A percentile compares a stretch with the other conserved stretches of the same genome.
phyloP scores from a whole-genome alignment of 208 protist genomes.

The Leishmania braziliensis region DNA sequence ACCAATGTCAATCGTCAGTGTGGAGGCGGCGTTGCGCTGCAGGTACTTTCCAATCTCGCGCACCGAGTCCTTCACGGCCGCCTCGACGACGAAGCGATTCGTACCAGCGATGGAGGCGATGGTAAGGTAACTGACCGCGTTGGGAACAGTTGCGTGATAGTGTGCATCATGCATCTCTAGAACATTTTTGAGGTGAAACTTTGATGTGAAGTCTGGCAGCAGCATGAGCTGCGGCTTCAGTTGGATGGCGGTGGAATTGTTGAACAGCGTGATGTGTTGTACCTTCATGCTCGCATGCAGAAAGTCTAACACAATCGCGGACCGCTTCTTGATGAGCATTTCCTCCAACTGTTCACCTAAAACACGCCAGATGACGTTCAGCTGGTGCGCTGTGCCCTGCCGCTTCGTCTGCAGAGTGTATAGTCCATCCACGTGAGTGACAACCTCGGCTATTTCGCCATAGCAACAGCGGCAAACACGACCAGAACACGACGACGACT shows the following conservation, averaged over 20 bases:
- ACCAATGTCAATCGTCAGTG: conserved; percentile 82
- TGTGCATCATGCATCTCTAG: conserved; percentile 76
- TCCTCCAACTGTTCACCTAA: conserved; percentile 68
- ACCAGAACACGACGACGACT: conserved; percentile 35
- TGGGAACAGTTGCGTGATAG: conserved; percentile 75
- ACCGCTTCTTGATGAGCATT: conserved; percentile 61
- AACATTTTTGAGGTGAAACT: conserved; percentile 80
- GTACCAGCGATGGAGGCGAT: conserved; percentile 50
- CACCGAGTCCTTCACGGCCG: conserved; percentile 74
- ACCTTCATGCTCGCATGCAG: conserved; percentile 84
- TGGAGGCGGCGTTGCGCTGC: conserved; percentile 51
- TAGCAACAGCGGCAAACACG: conserved; percentile 72
- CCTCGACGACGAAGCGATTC: conserved; percentile 73
- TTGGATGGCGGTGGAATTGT: conserved; percentile 42
- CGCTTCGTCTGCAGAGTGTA: conserved; percentile 70
- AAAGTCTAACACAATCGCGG: conserved; percentile 73
- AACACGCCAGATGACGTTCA: conserved; percentile 74
- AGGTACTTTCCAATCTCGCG: conserved; percentile 89
- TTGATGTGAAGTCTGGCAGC: conserved; percentile 82
- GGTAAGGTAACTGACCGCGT: conserved; percentile 44
- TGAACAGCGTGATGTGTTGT: conserved; percentile 58
- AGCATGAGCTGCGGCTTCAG: conserved; percentile 86
- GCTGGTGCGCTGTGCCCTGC: conserved; percentile 46
- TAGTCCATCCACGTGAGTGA: conserved; percentile 47
- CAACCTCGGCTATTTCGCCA: conserved; percentile 75